Percentiles rank a stretch among this genome's conserved stretches.
phyloP scores from a whole-genome alignment of 345 rosid genomes.

The Arabidopsis thaliana region TAIR10.1 NC_003070.9:26126501-26127000 shows the following conservation, averaged over 20 bases:
- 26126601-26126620: slow-evolving; percentile 16
- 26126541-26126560: slow-evolving; percentile 23
- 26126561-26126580: background rate
- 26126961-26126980: background rate
- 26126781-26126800: slow-evolving; percentile 53
- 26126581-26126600: background rate
- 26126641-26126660: slow-evolving; percentile 12
- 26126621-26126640: slow-evolving; percentile 5
- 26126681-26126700: background rate
- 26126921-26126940: background rate
- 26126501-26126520: background rate
- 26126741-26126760: background rate
- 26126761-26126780: slow-evolving; percentile 9
- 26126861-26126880: background rate
- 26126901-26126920: slow-evolving; percentile 1
- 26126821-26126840: slow-evolving; percentile 35
- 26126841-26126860: slow-evolving; percentile 54
- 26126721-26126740: background rate
- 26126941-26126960: background rate
- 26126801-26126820: slow-evolving; percentile 27
- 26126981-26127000: background rate
- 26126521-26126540: background rate
- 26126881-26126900: background rate
- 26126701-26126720: background rate
- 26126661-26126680: slow-evolving; percentile 22